A percentile compares a stretch with the other conserved stretches of the same genome.
These are phyloP conservation scores for Parmelia sp. DNA, from an alignment of 495 filamentous ascomycete genomes.

Conservation along the genomic window DNA sequence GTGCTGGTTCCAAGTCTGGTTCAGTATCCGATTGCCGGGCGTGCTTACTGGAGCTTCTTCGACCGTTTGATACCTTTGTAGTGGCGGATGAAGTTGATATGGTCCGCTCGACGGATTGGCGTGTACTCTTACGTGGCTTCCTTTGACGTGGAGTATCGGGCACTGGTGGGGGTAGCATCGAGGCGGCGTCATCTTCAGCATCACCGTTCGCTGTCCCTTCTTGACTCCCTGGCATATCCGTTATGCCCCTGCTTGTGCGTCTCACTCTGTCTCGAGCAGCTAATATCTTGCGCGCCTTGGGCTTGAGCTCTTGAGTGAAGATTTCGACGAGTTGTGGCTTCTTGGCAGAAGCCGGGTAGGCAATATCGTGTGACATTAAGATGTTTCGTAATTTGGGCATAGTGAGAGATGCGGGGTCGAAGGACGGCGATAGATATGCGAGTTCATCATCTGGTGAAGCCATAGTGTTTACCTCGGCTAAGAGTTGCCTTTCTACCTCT, in stretches of 20 bases:
- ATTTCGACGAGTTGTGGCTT: slow-evolving; percentile 80
- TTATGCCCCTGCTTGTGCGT: slow-evolving; percentile 77
- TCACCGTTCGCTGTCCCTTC: slow-evolving; percentile 43
- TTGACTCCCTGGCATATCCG: slow-evolving; percentile 61
- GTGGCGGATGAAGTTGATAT: slow-evolving; percentile 37
- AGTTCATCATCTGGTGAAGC: slow-evolving; percentile 36
- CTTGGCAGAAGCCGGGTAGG: slow-evolving; percentile 79
- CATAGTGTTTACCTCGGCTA: neutral
- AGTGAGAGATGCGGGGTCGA: slow-evolving; percentile 76
- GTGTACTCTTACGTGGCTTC: slow-evolving; percentile 37
- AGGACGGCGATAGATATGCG: slow-evolving; percentile 76
- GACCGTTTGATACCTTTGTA: slow-evolving; percentile 31
- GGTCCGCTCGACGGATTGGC: slow-evolving; percentile 35
- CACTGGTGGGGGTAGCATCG: slow-evolving; percentile 43
- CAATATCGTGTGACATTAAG: slow-evolving; percentile 75
- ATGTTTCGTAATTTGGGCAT: slow-evolving; percentile 82
- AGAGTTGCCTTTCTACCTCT: neutral
- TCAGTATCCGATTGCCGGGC: slow-evolving; percentile 48
- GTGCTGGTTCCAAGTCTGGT: slow-evolving; percentile 31
- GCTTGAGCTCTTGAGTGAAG: slow-evolving; percentile 71
- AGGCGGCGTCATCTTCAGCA: slow-evolving; percentile 38
- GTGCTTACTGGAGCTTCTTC: slow-evolving; percentile 45
- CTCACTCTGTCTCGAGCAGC: slow-evolving; percentile 67
- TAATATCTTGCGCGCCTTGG: slow-evolving; percentile 68
- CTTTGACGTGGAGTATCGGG: slow-evolving; percentile 38